Percentiles rank a stretch among this genome's conserved stretches.
Conservation (phyloP, 2,329 filamentous ascomycete genomes). For the Plectosphaerella sp. region DNA sequence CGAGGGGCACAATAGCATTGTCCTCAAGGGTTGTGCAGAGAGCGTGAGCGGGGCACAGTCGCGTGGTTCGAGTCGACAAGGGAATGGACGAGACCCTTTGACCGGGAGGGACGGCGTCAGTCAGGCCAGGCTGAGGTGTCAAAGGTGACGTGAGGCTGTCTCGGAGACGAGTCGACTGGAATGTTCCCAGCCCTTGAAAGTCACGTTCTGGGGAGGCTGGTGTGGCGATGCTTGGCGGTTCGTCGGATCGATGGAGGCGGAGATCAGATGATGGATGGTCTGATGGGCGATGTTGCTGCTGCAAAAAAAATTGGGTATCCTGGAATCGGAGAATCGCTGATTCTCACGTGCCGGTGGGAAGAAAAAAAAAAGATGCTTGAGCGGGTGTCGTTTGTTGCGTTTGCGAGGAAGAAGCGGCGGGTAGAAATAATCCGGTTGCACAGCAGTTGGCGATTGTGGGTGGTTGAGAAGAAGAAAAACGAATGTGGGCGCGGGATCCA, state of each 20-base stretch:
- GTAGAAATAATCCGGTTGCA: conserved; percentile 6
- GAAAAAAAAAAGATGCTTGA: not conserved
- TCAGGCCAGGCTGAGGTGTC: no score
- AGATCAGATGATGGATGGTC: not conserved
- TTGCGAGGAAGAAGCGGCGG: not conserved
- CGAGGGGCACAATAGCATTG: not conserved
- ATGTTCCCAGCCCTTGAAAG: not conserved
- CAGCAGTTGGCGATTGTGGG: not conserved
- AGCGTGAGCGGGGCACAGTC: not conserved
- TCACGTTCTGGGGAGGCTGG: not conserved
- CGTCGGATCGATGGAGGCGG: not conserved
- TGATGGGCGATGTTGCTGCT: conserved; percentile 1
- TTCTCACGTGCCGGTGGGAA: not conserved
- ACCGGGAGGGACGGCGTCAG: no score
- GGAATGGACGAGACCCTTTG: not conserved
- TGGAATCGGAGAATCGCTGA: no score
- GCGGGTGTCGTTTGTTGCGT: not conserved
- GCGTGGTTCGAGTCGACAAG: not conserved
- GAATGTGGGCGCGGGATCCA: conserved; percentile 1
- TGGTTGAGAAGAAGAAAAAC: not conserved
- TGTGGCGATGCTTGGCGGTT: no score
- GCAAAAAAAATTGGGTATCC: no score
- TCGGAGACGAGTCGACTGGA: not conserved
- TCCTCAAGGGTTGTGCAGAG: not conserved
- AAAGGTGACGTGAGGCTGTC: not conserved